A percentile compares a stretch with the other conserved stretches of the same genome.
These are phyloP conservation scores for Boletus sp. DNA, from an alignment of 768 basidiomycete genomes.

Conservation along the genomic window DNA sequence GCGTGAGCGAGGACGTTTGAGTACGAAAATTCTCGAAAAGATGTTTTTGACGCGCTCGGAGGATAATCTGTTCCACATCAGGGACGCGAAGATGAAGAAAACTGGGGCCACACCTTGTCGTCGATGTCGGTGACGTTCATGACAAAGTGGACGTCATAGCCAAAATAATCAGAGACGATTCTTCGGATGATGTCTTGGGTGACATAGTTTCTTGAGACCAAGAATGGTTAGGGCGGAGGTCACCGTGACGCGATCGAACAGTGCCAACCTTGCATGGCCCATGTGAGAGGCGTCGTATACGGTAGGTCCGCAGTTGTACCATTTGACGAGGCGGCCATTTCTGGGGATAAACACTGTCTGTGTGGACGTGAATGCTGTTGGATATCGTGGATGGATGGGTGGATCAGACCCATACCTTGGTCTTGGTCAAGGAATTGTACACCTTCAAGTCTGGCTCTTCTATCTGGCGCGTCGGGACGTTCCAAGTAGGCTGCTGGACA, in stretches of 20 bases:
- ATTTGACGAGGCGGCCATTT: constrained; percentile 76
- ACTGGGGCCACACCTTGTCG: constrained; percentile 73
- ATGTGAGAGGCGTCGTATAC: constrained; percentile 98
- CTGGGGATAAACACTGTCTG: constrained; percentile 77
- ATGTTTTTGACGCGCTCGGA: constrained; percentile 80
- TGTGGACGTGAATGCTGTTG: constrained; percentile 2
- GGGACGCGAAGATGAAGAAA: background rate
- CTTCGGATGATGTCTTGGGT: constrained; percentile 39
- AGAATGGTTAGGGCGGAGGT: background rate
- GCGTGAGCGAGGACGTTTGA: constrained; percentile 51
- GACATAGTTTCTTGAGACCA: constrained; percentile 73
- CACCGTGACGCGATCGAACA: background rate
- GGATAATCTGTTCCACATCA: constrained; percentile 70
- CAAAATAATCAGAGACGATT: constrained; percentile 93
- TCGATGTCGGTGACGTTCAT: constrained; percentile 99
- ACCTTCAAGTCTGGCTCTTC: constrained; percentile 60
- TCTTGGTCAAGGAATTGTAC: constrained; percentile 89
- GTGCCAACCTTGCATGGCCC: constrained; percentile 87
- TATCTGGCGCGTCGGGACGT: constrained; percentile 33
- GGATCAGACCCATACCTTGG: constrained; percentile 65
- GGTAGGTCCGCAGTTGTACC: constrained; percentile 99
- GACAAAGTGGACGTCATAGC: constrained; percentile 96
- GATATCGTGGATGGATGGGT: constrained; percentile 3
- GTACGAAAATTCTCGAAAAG: constrained; percentile 60
- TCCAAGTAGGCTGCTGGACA: constrained; percentile 55